Evolutionary conservation across 2,329 filamentous ascomycete species (phyloP).

Genomic region (Thielaviopsis euricoi): DNA sequence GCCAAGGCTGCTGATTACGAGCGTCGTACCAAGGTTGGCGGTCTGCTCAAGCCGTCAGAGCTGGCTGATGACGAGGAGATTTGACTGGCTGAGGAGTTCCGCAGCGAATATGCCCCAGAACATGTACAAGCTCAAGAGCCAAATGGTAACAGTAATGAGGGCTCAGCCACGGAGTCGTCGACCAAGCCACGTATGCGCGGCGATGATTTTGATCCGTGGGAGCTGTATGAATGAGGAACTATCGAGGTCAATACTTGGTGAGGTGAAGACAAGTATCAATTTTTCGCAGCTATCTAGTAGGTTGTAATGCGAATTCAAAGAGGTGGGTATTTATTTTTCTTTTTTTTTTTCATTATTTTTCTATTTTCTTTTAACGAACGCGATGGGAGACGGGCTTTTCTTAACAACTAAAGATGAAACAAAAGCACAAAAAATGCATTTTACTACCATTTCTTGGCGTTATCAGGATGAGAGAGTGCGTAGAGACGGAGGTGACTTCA

Average conservation of each 20-base stretch:
- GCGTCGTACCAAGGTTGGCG: conserved; percentile 84
- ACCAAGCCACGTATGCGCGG: conserved; percentile 10
- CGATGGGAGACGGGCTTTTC: not conserved
- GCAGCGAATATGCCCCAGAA: conserved; percentile 39
- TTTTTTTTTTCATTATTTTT: not conserved
- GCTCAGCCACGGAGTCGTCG: not conserved
- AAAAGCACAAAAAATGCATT: not conserved
- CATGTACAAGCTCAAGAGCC: conserved; percentile 13
- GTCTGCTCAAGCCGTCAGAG: conserved; percentile 92
- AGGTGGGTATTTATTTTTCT: not conserved
- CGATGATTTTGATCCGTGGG: conserved; percentile 12
- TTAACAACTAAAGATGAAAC: not conserved
- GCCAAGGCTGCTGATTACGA: conserved; percentile 80
- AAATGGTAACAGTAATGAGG: conserved; percentile 9
- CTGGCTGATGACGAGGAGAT: conserved; percentile 69
- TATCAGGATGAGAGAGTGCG: not conserved
- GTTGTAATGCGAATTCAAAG: not conserved
- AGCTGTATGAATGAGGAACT: conserved; percentile 15
- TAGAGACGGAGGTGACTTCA: not conserved
- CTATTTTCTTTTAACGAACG: not conserved
- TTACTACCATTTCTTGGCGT: not conserved
- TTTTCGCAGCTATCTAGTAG: not conserved
- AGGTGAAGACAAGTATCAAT: not conserved
- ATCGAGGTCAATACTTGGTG: not conserved
- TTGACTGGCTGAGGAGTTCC: conserved; percentile 62